phyloP scores from a whole-genome alignment of 441 rosid species.

The Adansonia gregorii region DNA sequence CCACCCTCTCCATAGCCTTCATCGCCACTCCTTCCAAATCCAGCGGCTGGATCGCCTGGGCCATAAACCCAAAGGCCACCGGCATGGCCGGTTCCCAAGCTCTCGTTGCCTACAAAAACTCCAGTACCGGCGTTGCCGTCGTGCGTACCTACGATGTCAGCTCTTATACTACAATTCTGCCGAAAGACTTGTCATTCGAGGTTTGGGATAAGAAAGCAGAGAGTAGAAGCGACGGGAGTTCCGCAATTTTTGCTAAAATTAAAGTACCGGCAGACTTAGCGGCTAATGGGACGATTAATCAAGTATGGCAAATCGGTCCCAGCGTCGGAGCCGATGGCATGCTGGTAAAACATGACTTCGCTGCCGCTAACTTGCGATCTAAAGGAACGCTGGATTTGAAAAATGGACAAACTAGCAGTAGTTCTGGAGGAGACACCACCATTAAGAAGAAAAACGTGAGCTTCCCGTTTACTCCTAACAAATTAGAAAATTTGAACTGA shows the following conservation, averaged over 20 bases:
- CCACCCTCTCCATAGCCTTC: constrained; percentile 57
- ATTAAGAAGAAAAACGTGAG: constrained; percentile 57
- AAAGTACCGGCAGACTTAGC: constrained; percentile 49
- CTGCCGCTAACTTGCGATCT: constrained; percentile 35
- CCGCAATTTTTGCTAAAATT: constrained; percentile 49
- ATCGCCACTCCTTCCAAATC: constrained; percentile 46
- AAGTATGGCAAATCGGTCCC: constrained; percentile 69
- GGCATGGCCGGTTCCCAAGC: constrained; percentile 65
- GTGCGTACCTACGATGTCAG: constrained; percentile 43
- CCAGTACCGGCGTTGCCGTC: constrained; percentile 34
- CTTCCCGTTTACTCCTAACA: not conserved
- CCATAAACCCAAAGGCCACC: constrained; percentile 50
- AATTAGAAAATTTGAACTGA: not conserved
- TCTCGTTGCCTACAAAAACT: constrained; percentile 45
- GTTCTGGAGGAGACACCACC: constrained; percentile 31
- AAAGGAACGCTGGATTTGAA: constrained; percentile 43
- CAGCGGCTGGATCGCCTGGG: constrained; percentile 64
- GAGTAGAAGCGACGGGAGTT: constrained; percentile 36
- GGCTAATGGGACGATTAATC: constrained; percentile 48
- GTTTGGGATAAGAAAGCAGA: constrained; percentile 55
- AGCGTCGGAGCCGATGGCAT: constrained; percentile 27
- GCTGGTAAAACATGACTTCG: constrained; percentile 45
- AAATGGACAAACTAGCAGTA: constrained; percentile 1
- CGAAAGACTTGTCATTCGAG: constrained; percentile 44
- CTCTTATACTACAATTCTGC: constrained; percentile 31